Base-by-base conservation (phyloP, 805 yeast species). In the Zygosaccharomyces bisporus region DNA sequence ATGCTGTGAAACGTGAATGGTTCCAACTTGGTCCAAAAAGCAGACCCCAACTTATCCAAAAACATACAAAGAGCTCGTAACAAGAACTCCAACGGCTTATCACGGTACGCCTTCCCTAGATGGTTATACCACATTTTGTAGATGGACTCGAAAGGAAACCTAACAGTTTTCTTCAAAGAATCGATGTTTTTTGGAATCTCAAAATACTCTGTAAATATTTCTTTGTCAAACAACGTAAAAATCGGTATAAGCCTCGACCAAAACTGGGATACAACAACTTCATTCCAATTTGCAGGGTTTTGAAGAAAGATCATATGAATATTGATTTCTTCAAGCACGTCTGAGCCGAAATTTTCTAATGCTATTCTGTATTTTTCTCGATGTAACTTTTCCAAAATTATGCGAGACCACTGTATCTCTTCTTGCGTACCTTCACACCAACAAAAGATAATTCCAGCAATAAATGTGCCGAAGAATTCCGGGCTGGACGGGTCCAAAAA, bases 1-100 rank as follows among this genome's bases (percentile, higher is more conserved):
- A 81, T 67, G 47, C 79, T 80, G 21, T 70, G 71, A 47, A 74
- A 76, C 2, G 76, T 75, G 47, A 68, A 74, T 0, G 86, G 86
- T 1, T 74, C 66, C 3, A 80, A 70, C 19, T 65, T 52, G 0
- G 59, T 54, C 91, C 93, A 86, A 46, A 81, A 76, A 3, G 67
- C 64, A 0, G 55, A 14, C 6, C 70, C 73, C 8, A 79, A 66
- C 32, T 67, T 67, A 2, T 52, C 47, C 18, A 85, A 60, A 1
- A 81, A 60, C 6, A 69, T 47, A 10, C 69, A 56, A 25, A 84
- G 69, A 2, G 77, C 75, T 44, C 77, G 67, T n/a, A 87, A 63
- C 3, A 83, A 60, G 13, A 72, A 63, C 0, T 84, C 83, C 24
- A 83, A 35, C 9, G 71, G 66, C 25, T 57, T 57, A n/a, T 60